These are phyloP conservation scores for Aphanocladium album DNA, from an alignment of 2,329 filamentous ascomycete species.

Conservation along the genomic window DNA sequence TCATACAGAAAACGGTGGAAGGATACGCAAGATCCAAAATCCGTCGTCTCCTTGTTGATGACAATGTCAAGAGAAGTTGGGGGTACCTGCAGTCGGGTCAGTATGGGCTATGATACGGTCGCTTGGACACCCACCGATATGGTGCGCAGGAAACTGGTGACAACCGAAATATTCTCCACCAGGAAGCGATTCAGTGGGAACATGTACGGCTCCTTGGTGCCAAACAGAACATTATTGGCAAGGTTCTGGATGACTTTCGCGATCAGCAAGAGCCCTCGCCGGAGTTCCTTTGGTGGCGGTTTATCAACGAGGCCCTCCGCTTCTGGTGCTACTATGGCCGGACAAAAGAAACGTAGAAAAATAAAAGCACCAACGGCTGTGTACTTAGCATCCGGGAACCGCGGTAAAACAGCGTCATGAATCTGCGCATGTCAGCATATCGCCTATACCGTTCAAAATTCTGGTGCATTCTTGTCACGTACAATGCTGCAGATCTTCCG, in stretches of 20 bases:
- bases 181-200: constrained; percentile 65
- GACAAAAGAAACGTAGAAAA: constrained; percentile 68
- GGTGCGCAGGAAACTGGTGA: constrained; percentile 62
- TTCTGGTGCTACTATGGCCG: constrained; percentile 66
- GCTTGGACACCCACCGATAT: constrained; percentile 51
- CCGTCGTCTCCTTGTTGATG: constrained; percentile 48
- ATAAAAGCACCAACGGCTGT: constrained; percentile 68
- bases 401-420: constrained; percentile 55
- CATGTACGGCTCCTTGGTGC: constrained; percentile 69
- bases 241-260: constrained; percentile 68
- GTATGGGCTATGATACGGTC: constrained; percentile 18
- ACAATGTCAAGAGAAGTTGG: constrained; percentile 41
- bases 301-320: constrained; percentile 59
- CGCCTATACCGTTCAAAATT: background rate
- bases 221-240: constrained; percentile 67
- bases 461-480: constrained; percentile 24
- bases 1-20: constrained; percentile 66
- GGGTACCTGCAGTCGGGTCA: constrained; percentile 33
- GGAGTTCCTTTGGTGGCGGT: constrained; percentile 62
- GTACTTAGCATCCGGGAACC: constrained; percentile 66
- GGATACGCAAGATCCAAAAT: constrained; percentile 66
- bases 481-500: constrained; percentile 63
- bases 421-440: constrained; percentile 37
- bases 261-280: constrained; percentile 61
- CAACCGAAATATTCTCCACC: constrained; percentile 61